Percentiles rank a stretch among this genome's conserved stretches.
These are phyloP conservation scores for Colletotrichum camelliae DNA, from an alignment of 2,329 filamentous ascomycete genomes.

Conservation along the genomic window DNA sequence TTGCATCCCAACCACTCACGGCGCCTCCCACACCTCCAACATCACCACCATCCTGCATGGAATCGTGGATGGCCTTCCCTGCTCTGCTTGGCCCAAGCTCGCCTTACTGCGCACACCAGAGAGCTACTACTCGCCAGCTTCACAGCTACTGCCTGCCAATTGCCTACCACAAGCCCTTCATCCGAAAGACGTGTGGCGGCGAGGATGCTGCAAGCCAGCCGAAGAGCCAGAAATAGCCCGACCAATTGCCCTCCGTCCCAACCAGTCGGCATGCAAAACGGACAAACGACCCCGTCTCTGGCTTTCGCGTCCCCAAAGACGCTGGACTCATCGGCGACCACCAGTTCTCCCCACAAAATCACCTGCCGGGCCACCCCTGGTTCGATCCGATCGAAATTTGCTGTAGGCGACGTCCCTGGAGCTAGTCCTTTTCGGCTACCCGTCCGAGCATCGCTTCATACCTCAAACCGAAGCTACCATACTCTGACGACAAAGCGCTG, in stretches of 20 bases:
- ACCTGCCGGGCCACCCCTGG: slow-evolving; percentile 1
- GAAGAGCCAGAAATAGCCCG: neutral
- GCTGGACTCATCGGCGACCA: neutral
- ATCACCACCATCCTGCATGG: neutral
- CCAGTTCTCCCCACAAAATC: neutral
- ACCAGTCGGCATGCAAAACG: neutral
- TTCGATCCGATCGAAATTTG: slow-evolving; percentile 11
- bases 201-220: neutral
- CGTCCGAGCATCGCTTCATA: slow-evolving; percentile 3
- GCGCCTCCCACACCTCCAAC: neutral
- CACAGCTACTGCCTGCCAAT: neutral
- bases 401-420: neutral
- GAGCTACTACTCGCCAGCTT: neutral
- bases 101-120: neutral
- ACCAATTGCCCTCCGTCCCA: neutral
- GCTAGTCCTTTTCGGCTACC: neutral
- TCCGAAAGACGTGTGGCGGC: neutral
- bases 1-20: slow-evolving; percentile 3
- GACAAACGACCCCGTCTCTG: neutral
- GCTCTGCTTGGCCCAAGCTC: neutral
- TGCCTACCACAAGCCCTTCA: neutral
- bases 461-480: neutral
- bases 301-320: neutral
- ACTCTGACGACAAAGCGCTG: slow-evolving; percentile 4
- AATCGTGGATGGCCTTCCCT: neutral